Evolutionary conservation across 1,284 basidiomycete genomes (phyloP).

Genomic region (Cystobasidiaceae sp.): DNA sequence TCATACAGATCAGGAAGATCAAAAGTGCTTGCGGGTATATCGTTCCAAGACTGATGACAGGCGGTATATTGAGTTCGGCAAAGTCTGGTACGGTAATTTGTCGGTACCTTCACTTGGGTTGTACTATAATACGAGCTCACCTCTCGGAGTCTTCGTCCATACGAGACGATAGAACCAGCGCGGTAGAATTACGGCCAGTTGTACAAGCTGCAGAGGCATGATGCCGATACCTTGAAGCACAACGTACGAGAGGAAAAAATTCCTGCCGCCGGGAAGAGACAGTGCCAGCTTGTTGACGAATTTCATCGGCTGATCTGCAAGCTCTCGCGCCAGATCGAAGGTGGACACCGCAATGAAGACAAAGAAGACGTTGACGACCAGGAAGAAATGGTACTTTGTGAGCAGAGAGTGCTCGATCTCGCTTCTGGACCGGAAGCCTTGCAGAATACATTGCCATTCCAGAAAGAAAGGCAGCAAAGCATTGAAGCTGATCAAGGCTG

Average conservation of each 20-base stretch:
- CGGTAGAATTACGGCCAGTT: slow-evolving; percentile 75
- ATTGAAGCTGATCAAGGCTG: slow-evolving; percentile 86
- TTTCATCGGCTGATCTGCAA: slow-evolving; percentile 77
- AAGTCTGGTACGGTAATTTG: slow-evolving; percentile 59
- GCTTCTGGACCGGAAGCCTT: slow-evolving; percentile 82
- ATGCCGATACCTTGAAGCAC: slow-evolving; percentile 67
- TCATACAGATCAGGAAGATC: slow-evolving; percentile 87
- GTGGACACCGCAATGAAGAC: slow-evolving; percentile 64
- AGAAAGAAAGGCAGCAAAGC: slow-evolving; percentile 81
- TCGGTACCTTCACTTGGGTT: not conserved
- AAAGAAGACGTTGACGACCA: slow-evolving; percentile 90
- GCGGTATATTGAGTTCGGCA: slow-evolving; percentile 93
- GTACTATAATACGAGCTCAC: slow-evolving; percentile 50
- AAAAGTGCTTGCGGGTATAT: slow-evolving; percentile 61
- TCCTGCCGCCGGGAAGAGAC: slow-evolving; percentile 60
- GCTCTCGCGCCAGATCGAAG: slow-evolving; percentile 59
- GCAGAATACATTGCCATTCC: slow-evolving; percentile 59
- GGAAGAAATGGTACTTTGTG: slow-evolving; percentile 93
- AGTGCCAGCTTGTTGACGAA: slow-evolving; percentile 83
- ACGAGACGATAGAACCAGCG: slow-evolving; percentile 65
- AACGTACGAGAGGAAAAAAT: slow-evolving; percentile 75
- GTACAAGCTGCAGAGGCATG: slow-evolving; percentile 89
- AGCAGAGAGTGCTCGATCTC: slow-evolving; percentile 89
- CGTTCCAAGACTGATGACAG: slow-evolving; percentile 86
- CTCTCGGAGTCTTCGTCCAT: slow-evolving; percentile 75